Evolutionary conservation across 2,329 filamentous ascomycete species (phyloP).

Genomic region (Neonectria faginata): DNA sequence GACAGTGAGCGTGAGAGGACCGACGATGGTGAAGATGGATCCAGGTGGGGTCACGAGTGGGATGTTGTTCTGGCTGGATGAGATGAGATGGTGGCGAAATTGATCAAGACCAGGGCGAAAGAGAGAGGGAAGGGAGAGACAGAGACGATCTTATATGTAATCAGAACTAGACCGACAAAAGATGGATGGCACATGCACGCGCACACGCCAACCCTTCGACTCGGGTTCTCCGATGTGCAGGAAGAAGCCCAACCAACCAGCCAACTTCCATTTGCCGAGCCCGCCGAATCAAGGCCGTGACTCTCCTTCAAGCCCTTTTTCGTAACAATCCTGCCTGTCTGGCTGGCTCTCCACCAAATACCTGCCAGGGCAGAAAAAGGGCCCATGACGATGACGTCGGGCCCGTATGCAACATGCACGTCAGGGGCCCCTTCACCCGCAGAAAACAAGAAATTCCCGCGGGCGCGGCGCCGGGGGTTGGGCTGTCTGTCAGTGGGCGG

Average conservation of each 20-base stretch:
- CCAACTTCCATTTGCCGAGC: background rate
- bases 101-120: constrained; percentile 12
- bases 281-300: background rate
- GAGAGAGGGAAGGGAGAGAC: constrained; percentile 16
- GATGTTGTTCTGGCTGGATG: constrained; percentile 9
- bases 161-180: constrained; percentile 9
- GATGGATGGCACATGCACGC: constrained; percentile 12
- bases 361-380: too few relatives aligned
- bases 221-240: background rate
- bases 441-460: constrained; percentile 44
- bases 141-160: constrained; percentile 42
- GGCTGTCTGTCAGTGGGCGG: background rate
- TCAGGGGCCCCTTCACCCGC: constrained; percentile 36
- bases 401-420: constrained; percentile 41
- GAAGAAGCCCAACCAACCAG: background rate
- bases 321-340: too few relatives aligned
- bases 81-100: constrained; percentile 16
- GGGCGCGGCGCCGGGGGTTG: background rate
- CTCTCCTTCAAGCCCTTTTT: too few relatives aligned
- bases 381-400: constrained; percentile 38
- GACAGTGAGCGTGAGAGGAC: background rate
- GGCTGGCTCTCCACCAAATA: too few relatives aligned
- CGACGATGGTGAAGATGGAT: constrained; percentile 20
- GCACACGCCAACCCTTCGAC: constrained; percentile 15
- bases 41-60: constrained; percentile 32